phyloP scores from a whole-genome alignment of 2,329 filamentous ascomycete species.

The Fusarium odoratissimum region DNA sequence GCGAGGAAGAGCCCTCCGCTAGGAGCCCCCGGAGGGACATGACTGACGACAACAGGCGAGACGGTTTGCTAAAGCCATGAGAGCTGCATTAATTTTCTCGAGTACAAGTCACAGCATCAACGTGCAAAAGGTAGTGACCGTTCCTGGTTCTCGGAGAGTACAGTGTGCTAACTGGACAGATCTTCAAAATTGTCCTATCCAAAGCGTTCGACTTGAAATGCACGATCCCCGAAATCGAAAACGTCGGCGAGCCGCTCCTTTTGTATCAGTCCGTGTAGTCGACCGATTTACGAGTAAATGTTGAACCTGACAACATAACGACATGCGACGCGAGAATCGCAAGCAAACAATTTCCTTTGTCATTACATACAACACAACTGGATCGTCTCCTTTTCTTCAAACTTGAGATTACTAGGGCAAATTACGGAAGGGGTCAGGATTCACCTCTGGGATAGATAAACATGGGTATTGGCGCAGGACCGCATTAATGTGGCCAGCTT shows the following conservation, averaged over 20 bases:
- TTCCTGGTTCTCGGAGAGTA: not conserved
- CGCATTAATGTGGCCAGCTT: constrained; percentile 33
- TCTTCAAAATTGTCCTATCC: constrained; percentile 99
- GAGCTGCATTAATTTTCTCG: constrained; percentile 96
- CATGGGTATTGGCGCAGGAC: constrained; percentile 33
- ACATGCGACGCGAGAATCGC: constrained; percentile 28
- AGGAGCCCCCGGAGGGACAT: not conserved
- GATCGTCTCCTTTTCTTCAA: constrained; percentile 38
- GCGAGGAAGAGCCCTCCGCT: not conserved
- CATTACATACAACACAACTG: constrained; percentile 35
- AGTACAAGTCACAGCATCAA: constrained; percentile 99
- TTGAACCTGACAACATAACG: constrained; percentile 39
- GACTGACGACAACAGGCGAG: constrained; percentile 72
- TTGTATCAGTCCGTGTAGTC: constrained; percentile 78
- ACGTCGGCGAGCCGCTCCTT: constrained; percentile 93
- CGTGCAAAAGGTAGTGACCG: constrained; percentile 82
- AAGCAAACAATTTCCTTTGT: constrained; percentile 40
- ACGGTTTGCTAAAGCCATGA: constrained; percentile 98
- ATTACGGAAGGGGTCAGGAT: constrained; percentile 40
- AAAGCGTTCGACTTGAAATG: constrained; percentile 99
- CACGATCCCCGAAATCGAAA: constrained; percentile 98
- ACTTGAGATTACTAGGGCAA: constrained; percentile 36
- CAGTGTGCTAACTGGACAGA: constrained; percentile 63
- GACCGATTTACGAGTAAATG: constrained; percentile 36
- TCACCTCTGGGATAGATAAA: constrained; percentile 40